These are phyloP conservation scores for Stemphylium lycopersici DNA, from an alignment of 2,329 filamentous ascomycete genomes.

Conservation along the genomic window DNA sequence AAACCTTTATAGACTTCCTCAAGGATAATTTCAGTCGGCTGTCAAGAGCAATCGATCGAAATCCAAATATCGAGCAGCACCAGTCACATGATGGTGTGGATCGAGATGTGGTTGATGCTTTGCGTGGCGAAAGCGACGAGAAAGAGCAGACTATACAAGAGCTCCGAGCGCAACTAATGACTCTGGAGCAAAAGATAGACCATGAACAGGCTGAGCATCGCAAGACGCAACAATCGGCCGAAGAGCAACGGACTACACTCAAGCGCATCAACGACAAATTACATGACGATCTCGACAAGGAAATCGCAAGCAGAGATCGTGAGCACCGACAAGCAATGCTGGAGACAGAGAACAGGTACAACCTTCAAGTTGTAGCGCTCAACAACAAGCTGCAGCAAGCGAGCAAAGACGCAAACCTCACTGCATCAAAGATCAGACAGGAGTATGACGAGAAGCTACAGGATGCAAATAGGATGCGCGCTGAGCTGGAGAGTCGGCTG, in stretches of 20 bases:
- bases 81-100: conserved; percentile 89
- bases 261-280: conserved; percentile 73
- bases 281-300: conserved; percentile 72
- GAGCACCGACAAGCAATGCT: conserved; percentile 42
- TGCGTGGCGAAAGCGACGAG: conserved; percentile 78
- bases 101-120: conserved; percentile 86
- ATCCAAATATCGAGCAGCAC: conserved; percentile 85
- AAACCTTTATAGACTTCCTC: conserved; percentile 87
- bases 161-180: conserved; percentile 62
- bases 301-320: conserved; percentile 60
- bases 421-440: conserved; percentile 38
- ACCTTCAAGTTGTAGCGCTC: conserved; percentile 47
- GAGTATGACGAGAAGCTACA: conserved; percentile 45
- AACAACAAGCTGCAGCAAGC: conserved; percentile 46
- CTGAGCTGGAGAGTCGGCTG: conserved; percentile 37
- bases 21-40: conserved; percentile 95
- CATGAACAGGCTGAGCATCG: conserved; percentile 77
- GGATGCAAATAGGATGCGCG: conserved; percentile 29
- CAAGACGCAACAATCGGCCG: conserved; percentile 61
- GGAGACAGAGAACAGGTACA: conserved; percentile 57
- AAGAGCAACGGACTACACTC: conserved; percentile 58
- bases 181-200: conserved; percentile 64
- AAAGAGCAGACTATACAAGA: conserved; percentile 67
- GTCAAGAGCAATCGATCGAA: conserved; percentile 83
- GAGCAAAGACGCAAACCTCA: conserved; percentile 34